Conservation (phyloP, 2,329 filamentous ascomycete genomes). For the Aspergillus felis region DNA sequence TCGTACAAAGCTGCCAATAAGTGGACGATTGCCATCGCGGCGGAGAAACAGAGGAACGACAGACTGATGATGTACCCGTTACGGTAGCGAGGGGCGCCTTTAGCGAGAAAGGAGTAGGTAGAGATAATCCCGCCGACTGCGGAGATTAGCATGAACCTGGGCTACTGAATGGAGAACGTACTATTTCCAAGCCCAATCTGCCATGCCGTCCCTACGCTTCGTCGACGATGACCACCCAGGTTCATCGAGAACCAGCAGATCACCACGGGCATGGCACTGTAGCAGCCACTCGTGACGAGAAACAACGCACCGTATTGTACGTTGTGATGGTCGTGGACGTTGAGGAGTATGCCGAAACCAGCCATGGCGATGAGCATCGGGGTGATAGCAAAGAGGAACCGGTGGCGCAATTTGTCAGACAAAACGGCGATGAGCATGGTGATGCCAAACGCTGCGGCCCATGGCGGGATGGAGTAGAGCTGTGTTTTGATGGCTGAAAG, state of each 20-base stretch:
- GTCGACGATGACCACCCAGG: slow-evolving; percentile 65
- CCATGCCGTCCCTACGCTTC: slow-evolving; percentile 68
- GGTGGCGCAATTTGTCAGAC: slow-evolving; percentile 70
- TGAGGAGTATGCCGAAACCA: slow-evolving; percentile 71
- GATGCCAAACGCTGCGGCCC: slow-evolving; percentile 71
- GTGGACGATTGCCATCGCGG: slow-evolving; percentile 6
- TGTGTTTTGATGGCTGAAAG: slow-evolving; percentile 45
- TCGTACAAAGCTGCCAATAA: slow-evolving; percentile 5
- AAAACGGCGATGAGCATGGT: slow-evolving; percentile 68
- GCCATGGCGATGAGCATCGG: slow-evolving; percentile 65
- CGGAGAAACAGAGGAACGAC: slow-evolving; percentile 12
- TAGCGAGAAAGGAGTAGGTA: slow-evolving; percentile 14
- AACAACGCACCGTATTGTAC: slow-evolving; percentile 78
- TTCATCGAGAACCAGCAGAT: slow-evolving; percentile 83
- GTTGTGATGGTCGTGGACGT: slow-evolving; percentile 61
- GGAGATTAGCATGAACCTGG: background rate
- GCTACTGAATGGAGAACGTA: background rate
- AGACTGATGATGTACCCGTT: slow-evolving; percentile 15
- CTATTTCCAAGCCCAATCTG: slow-evolving; percentile 65
- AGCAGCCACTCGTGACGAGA: slow-evolving; percentile 72
- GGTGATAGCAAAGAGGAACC: slow-evolving; percentile 67
- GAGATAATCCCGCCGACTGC: slow-evolving; percentile 15
- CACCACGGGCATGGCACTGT: slow-evolving; percentile 80
- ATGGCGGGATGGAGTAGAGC: slow-evolving; percentile 52
- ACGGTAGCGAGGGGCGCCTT: slow-evolving; percentile 14